Evolutionary conservation across 257 asterid genomes (phyloP).

Genomic region (Solanum appendiculatum): DNA sequence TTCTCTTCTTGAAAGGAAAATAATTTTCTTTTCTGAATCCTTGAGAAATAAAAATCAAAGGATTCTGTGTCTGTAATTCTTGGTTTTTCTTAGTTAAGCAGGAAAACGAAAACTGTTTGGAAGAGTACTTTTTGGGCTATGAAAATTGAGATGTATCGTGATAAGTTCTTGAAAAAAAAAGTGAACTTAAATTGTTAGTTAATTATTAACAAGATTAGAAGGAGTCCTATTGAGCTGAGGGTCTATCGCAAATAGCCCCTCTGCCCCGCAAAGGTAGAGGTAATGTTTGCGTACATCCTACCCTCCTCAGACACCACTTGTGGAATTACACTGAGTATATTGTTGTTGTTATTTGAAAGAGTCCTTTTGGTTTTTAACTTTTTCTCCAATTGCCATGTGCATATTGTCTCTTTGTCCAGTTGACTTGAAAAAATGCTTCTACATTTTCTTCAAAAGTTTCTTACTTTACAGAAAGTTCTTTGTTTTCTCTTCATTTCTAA

Average conservation of each 20-base stretch:
- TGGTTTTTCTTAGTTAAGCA: neutral
- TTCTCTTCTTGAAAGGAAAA: neutral
- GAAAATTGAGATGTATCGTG: conserved; percentile 10
- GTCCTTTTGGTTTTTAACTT: conserved; percentile 27
- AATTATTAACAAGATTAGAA: conserved; percentile 22
- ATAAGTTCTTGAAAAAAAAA: neutral
- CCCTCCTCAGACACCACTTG: neutral
- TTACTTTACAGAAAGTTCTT: neutral
- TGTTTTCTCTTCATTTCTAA: neutral
- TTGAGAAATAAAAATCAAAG: neutral
- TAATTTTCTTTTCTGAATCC: neutral
- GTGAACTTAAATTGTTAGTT: conserved; percentile 5
- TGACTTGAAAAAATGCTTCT: conserved; percentile 30
- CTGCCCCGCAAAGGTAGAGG: neutral
- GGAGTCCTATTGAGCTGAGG: neutral
- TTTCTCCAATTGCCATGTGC: conserved; percentile 51
- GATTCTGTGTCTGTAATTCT: neutral
- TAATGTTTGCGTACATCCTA: neutral
- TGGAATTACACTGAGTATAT: neutral
- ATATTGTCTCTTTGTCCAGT: conserved; percentile 30
- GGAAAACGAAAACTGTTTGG: neutral
- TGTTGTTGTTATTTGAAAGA: neutral
- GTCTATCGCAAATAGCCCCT: neutral
- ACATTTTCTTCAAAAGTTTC: conserved; percentile 8
- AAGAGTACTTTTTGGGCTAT: conserved; percentile 20